Evolutionary conservation across 495 filamentous ascomycete genomes (phyloP).

Genomic region (Penicillium pancosmium): DNA sequence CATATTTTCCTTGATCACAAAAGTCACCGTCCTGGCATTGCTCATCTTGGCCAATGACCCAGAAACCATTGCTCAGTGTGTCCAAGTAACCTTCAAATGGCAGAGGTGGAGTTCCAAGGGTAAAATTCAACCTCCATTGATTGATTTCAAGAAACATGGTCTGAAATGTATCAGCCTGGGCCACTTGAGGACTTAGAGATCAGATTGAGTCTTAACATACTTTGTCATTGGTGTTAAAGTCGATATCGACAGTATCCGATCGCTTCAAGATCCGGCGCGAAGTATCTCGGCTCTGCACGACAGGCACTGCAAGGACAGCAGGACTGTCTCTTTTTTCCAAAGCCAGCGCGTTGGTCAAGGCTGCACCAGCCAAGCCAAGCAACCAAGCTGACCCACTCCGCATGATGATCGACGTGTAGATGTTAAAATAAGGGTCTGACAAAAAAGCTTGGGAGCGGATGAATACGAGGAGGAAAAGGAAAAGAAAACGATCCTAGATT

Average conservation of each 20-base stretch:
- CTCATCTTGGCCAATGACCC: too few species aligned
- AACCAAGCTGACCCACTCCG: constrained; percentile 13
- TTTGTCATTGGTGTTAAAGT: not conserved
- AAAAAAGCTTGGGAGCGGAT: not conserved
- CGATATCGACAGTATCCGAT: not conserved
- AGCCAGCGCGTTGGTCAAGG: constrained; percentile 11
- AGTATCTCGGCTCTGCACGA: not conserved
- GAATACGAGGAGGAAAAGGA: not conserved
- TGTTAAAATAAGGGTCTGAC: not conserved
- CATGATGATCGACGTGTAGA: constrained; percentile 11
- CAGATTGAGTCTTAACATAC: not conserved
- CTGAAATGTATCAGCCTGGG: not conserved
- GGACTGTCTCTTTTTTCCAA: constrained; percentile 14
- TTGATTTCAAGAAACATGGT: too few species aligned
- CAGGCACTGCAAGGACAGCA: constrained; percentile 10
- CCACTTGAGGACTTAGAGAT: not conserved
- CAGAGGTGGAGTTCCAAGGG: too few species aligned
- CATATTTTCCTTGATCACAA: too few species aligned
- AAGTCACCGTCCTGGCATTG: too few species aligned
- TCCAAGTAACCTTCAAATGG: too few species aligned
- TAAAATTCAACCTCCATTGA: too few species aligned
- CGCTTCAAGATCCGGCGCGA: constrained; percentile 1
- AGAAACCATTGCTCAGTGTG: too few species aligned
- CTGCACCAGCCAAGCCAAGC: constrained; percentile 4
- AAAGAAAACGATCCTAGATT: not conserved